These are phyloP conservation scores for Plasmodium vivax DNA, from an alignment of 169 alveolate species.

Conservation along the genomic window DNA sequence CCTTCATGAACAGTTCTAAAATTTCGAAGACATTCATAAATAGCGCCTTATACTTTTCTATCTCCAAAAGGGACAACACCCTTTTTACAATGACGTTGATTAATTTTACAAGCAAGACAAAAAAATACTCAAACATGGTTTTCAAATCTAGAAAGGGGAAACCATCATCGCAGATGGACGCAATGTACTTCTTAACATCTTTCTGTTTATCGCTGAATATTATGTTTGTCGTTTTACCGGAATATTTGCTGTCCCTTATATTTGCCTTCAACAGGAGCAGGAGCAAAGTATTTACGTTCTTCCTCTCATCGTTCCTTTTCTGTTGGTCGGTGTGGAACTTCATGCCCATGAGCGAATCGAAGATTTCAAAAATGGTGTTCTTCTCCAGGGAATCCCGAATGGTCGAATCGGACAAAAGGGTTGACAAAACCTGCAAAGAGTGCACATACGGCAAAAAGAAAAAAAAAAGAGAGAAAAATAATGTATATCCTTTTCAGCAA, in stretches of 20 bases:
- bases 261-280: conserved; percentile 28
- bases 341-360: conserved; percentile 49
- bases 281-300: conserved; percentile 9
- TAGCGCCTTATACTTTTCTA: conserved; percentile 38
- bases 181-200: conserved; percentile 22
- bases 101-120: conserved; percentile 51
- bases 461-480: neutral
- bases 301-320: conserved; percentile 36
- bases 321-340: neutral
- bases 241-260: conserved; percentile 33
- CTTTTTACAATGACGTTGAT: conserved; percentile 36
- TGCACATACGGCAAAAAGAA: neutral
- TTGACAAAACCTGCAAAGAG: conserved; percentile 17
- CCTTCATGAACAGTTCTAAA: conserved; percentile 41
- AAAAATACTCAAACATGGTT: conserved; percentile 41
- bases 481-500: neutral
- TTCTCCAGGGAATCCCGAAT: conserved; percentile 64
- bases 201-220: conserved; percentile 54
- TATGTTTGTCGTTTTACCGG: conserved; percentile 31
- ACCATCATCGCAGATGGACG: conserved; percentile 31
- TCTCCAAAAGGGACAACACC: conserved; percentile 8
- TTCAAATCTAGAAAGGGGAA: conserved; percentile 14
- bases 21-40: conserved; percentile 50
- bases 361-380: conserved; percentile 20
- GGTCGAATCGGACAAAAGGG: conserved; percentile 23